Evolutionary conservation across 805 yeast species (phyloP).

Genomic region (Lipomyces oligophaga): DNA sequence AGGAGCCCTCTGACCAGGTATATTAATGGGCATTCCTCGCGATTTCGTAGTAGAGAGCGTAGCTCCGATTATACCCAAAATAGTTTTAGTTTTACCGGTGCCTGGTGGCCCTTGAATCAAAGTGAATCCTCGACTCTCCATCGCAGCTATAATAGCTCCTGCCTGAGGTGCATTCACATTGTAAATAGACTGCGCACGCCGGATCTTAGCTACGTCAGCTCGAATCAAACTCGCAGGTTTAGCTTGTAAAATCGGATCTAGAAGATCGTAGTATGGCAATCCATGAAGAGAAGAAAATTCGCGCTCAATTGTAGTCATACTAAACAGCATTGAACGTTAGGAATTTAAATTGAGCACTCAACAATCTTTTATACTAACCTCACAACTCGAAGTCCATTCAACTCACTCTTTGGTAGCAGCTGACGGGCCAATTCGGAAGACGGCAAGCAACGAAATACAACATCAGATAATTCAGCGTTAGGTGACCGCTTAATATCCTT

Average conservation of each 20-base stretch:
- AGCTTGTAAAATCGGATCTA: slow-evolving; percentile 63
- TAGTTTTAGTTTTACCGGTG: slow-evolving; percentile 95
- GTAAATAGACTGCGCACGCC: slow-evolving; percentile 47
- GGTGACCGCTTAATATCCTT: slow-evolving; percentile 63
- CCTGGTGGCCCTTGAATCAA: slow-evolving; percentile 69
- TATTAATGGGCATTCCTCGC: slow-evolving; percentile 25
- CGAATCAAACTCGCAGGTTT: slow-evolving; percentile 47
- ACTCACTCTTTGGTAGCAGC: slow-evolving; percentile 58
- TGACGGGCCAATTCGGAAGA: slow-evolving; percentile 47
- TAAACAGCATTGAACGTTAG: slow-evolving; percentile 6
- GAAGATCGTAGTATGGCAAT: slow-evolving; percentile 72
- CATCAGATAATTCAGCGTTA: slow-evolving; percentile 59
- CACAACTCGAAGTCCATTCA: slow-evolving; percentile 70
- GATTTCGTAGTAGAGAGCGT: slow-evolving; percentile 40
- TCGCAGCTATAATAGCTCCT: slow-evolving; percentile 73
- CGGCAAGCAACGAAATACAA: slow-evolving; percentile 64
- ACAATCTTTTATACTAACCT: slow-evolving; percentile 36
- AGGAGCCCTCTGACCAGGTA: slow-evolving; percentile 32
- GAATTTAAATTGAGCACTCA: neutral
- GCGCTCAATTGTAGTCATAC: slow-evolving; percentile 88
- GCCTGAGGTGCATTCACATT: slow-evolving; percentile 88
- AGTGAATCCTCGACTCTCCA: slow-evolving; percentile 68
- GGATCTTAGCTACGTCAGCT: slow-evolving; percentile 41
- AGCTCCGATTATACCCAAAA: slow-evolving; percentile 84
- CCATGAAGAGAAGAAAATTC: slow-evolving; percentile 84